These are phyloP conservation scores for Hypomyces perniciosus DNA, from an alignment of 2,329 filamentous ascomycete genomes.

Conservation along the genomic window DNA sequence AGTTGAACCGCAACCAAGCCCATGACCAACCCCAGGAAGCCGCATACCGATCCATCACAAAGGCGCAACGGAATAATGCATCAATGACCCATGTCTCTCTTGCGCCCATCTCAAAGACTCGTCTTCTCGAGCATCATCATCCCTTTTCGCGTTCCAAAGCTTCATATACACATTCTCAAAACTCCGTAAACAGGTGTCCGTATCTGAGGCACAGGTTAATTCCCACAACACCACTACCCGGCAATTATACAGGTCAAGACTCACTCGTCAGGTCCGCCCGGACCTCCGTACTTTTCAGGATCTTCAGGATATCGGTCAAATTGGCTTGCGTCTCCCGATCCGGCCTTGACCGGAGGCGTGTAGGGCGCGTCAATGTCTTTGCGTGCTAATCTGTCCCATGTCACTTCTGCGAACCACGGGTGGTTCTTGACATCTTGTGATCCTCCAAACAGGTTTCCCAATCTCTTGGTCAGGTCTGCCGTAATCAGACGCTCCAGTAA, in stretches of 20 bases:
- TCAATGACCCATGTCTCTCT: neutral
- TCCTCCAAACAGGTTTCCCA: conserved; percentile 90
- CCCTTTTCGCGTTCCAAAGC: neutral
- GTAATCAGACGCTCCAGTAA: conserved; percentile 91
- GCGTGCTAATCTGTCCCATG: conserved; percentile 87
- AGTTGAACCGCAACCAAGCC: conserved; percentile 1
- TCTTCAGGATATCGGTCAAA: conserved; percentile 99
- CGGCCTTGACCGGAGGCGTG: conserved; percentile 89
- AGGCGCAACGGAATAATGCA: neutral
- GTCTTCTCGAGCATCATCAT: conserved; percentile 4
- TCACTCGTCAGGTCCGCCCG: conserved; percentile 73
- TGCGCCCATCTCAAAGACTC: neutral
- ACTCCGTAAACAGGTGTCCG: conserved; percentile 70
- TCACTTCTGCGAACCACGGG: conserved; percentile 94
- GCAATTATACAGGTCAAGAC: conserved; percentile 35
- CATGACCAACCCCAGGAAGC: neutral
- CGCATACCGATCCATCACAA: neutral
- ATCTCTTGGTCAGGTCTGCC: conserved; percentile 84
- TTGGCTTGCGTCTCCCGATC: conserved; percentile 90
- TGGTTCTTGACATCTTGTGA: conserved; percentile 91
- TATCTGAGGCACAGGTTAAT: conserved; percentile 43
- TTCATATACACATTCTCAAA: conserved; percentile 40
- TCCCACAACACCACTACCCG: conserved; percentile 3
- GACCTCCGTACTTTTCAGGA: conserved; percentile 79
- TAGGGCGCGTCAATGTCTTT: conserved; percentile 99